Percentiles rank a stretch among this genome's conserved stretches.
These are phyloP conservation scores for Pseudonectria buxi DNA, from an alignment of 2,329 filamentous ascomycete species.

Conservation along the genomic window DNA sequence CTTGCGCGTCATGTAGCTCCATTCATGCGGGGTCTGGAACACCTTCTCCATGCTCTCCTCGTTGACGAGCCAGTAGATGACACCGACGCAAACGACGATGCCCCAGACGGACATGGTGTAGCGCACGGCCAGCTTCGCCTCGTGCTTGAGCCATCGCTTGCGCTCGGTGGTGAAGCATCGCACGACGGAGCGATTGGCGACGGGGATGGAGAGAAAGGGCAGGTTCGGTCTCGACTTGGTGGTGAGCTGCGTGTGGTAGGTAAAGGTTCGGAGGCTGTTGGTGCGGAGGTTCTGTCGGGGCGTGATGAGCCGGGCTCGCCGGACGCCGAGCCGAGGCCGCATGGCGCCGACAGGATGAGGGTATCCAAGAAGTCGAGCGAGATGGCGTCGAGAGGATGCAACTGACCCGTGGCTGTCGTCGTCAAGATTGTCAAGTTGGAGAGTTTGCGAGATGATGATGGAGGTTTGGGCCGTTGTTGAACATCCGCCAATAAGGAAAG, in stretches of 20 bases:
- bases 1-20: constrained; percentile 65
- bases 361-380: constrained; percentile 1
- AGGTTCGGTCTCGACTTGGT: constrained; percentile 29
- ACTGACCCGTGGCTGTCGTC: background rate
- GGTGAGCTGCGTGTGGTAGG: constrained; percentile 22
- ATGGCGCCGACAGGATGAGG: constrained; percentile 19
- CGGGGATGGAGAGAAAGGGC: constrained; percentile 44
- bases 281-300: constrained; percentile 10
- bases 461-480: too few relatives aligned
- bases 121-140: constrained; percentile 62
- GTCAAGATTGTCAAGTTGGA: background rate
- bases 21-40: constrained; percentile 78
- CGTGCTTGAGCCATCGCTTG: constrained; percentile 61
- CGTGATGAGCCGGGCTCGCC: constrained; percentile 15
- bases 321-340: constrained; percentile 33
- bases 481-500: too few relatives aligned
- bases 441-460: too few relatives aligned
- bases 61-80: constrained; percentile 59
- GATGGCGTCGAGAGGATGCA: background rate
- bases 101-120: constrained; percentile 62
- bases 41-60: constrained; percentile 69
- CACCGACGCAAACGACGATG: constrained; percentile 50
- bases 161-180: constrained; percentile 77
- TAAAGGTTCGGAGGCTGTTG: constrained; percentile 20
- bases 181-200: constrained; percentile 47